Conservation (phyloP, 2,329 filamentous ascomycete species). For the Leptoxyphium fumago region DNA sequence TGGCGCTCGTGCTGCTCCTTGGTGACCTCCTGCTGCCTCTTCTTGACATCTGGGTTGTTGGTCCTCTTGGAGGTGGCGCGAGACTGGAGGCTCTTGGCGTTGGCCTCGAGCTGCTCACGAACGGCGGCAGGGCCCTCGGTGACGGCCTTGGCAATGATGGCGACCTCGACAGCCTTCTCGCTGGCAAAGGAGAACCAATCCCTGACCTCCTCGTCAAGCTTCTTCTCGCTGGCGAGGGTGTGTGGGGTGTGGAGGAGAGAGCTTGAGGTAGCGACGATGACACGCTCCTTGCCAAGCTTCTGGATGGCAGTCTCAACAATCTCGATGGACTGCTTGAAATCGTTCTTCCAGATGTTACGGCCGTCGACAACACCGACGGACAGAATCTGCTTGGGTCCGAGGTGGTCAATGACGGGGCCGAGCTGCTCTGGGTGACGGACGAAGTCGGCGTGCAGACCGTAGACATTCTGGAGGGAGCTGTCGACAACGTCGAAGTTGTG, state of each 20-base stretch:
- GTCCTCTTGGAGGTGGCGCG: slow-evolving; percentile 86
- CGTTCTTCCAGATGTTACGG: slow-evolving; percentile 99
- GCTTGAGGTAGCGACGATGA: slow-evolving; percentile 91
- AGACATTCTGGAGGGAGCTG: slow-evolving; percentile 53
- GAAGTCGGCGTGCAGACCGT: slow-evolving; percentile 86
- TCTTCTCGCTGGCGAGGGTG: slow-evolving; percentile 97
- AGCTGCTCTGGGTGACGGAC: slow-evolving; percentile 98
- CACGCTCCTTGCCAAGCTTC: slow-evolving; percentile 93
- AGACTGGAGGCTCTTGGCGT: slow-evolving; percentile 83
- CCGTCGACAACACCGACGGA: slow-evolving; percentile 96
- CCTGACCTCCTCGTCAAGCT: slow-evolving; percentile 78
- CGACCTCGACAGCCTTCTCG: slow-evolving; percentile 86
- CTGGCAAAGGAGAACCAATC: slow-evolving; percentile 98
- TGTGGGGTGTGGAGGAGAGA: slow-evolving; percentile 97
- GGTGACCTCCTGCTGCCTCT: slow-evolving; percentile 79
- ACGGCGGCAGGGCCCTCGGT: slow-evolving; percentile 82
- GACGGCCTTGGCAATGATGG: slow-evolving; percentile 90
- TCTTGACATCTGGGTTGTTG: slow-evolving; percentile 96
- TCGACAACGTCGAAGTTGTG: slow-evolving; percentile 87
- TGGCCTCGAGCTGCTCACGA: slow-evolving; percentile 80
- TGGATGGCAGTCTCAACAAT: slow-evolving; percentile 77
- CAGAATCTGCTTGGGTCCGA: slow-evolving; percentile 78
- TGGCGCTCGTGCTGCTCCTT: slow-evolving; percentile 80
- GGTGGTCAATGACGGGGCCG: slow-evolving; percentile 63
- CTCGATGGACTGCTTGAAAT: slow-evolving; percentile 92